phyloP scores from a whole-genome alignment of 805 yeast species.

The Scheffersomyces lignosus region DNA sequence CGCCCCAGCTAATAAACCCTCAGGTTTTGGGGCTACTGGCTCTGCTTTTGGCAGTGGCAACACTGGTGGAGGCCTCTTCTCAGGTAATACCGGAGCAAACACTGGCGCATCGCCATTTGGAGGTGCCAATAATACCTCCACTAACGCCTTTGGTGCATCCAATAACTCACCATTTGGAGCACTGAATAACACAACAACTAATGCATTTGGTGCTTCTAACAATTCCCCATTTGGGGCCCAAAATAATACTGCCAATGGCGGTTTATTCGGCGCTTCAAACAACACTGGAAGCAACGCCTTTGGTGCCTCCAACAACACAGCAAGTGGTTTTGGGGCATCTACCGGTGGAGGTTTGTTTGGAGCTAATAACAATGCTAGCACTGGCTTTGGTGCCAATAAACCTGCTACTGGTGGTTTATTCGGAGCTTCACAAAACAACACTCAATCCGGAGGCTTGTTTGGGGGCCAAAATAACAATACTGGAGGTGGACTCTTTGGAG shows the following conservation, averaged over 20 bases:
- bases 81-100: conserved; percentile 9
- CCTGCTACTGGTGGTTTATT: conserved; percentile 18
- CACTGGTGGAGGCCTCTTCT: conserved; percentile 37
- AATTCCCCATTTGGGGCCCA: conserved; percentile 13
- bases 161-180: conserved; percentile 5
- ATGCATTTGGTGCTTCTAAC: conserved; percentile 20
- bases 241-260: conserved; percentile 8
- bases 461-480: conserved; percentile 11
- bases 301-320: conserved; percentile 14
- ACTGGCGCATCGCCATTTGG: conserved; percentile 16
- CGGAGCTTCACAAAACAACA: conserved; percentile 10
- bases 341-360: conserved; percentile 30
- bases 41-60: conserved; percentile 25
- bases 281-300: conserved; percentile 7
- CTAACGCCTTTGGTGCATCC: conserved; percentile 11
- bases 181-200: conserved; percentile 4
- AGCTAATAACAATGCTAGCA: conserved; percentile 14
- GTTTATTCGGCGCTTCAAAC: conserved; percentile 16
- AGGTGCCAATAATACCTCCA: conserved; percentile 10
- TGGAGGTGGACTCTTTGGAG: conserved; percentile 26
- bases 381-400: conserved; percentile 11
- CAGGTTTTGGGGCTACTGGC: conserved; percentile 6
- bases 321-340: conserved; percentile 1
- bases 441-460: conserved; percentile 20
- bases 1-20: conserved; percentile 14